Conservation (phyloP, 805 yeast species). For the Limtongia smithiae region DNA sequence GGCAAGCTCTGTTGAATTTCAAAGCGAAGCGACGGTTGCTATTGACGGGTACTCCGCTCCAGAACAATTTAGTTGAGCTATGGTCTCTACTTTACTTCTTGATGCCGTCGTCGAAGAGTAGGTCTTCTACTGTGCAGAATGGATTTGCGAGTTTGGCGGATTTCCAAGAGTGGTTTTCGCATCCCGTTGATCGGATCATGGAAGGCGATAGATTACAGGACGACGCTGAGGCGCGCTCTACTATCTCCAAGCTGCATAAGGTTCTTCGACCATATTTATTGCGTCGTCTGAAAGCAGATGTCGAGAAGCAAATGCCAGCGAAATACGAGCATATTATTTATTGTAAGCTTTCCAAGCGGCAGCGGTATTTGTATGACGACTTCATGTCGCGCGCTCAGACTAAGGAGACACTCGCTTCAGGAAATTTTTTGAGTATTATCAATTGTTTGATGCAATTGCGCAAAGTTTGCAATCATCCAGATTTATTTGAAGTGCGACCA, state of each 20-base stretch:
- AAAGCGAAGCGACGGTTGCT: slow-evolving; percentile 84
- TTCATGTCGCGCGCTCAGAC: slow-evolving; percentile 97
- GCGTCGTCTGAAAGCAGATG: slow-evolving; percentile 91
- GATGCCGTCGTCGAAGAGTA: slow-evolving; percentile 83
- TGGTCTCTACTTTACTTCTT: slow-evolving; percentile 94
- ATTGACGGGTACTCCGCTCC: slow-evolving; percentile 95
- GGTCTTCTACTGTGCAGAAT: slow-evolving; percentile 65
- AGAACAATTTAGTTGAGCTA: slow-evolving; percentile 87
- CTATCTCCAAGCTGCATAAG: slow-evolving; percentile 86
- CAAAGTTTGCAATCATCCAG: slow-evolving; percentile 95
- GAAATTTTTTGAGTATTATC: slow-evolving; percentile 89
- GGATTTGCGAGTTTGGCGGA: slow-evolving; percentile 96
- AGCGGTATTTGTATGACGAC: slow-evolving; percentile 87
- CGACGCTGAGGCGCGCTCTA: slow-evolving; percentile 68
- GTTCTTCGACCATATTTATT: slow-evolving; percentile 88
- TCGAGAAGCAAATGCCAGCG: slow-evolving; percentile 98
- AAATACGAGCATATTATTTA: slow-evolving; percentile 92
- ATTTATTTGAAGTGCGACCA: slow-evolving; percentile 92
- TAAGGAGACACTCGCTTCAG: slow-evolving; percentile 85
- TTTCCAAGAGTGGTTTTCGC: slow-evolving; percentile 97
- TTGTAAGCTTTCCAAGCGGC: slow-evolving; percentile 89
- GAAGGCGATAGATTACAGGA: slow-evolving; percentile 59
- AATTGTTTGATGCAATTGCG: slow-evolving; percentile 97
- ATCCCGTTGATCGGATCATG: slow-evolving; percentile 87
- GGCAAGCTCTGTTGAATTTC: slow-evolving; percentile 94